Evolutionary conservation across 352 stramenopile genomes (phyloP).

Genomic region (Discostella stelligera): DNA sequence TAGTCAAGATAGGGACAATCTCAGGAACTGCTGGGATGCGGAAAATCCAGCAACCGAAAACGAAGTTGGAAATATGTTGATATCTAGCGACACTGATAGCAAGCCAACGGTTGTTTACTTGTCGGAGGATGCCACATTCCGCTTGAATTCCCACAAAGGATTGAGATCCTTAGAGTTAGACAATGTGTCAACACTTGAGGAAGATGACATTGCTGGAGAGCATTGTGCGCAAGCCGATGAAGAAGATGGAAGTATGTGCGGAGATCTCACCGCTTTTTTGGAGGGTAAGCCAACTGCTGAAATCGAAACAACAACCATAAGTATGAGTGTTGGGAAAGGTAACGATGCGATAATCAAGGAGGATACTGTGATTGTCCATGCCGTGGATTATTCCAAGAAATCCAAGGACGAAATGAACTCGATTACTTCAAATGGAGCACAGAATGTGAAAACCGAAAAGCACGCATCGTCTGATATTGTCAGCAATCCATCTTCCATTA

Average conservation of each 20-base stretch:
- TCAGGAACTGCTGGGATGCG: too few relatives aligned
- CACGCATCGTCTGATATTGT: background rate
- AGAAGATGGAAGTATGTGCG: background rate
- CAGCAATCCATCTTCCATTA: too few relatives aligned
- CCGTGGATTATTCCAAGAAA: background rate
- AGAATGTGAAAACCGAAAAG: background rate
- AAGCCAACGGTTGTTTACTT: conserved; percentile 10
- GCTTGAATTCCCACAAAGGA: background rate
- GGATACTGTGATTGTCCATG: background rate
- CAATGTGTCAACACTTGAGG: conserved; percentile 15
- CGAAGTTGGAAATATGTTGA: too few relatives aligned
- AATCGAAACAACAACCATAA: background rate
- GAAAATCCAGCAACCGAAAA: too few relatives aligned
- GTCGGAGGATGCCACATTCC: background rate
- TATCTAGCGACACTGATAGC: conserved; percentile 2
- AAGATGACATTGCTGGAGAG: background rate
- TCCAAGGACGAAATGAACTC: background rate
- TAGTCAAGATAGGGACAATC: background rate
- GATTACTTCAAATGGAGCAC: background rate
- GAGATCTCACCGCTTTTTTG: background rate
- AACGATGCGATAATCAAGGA: background rate
- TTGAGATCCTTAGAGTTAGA: conserved; percentile 2
- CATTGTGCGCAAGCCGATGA: background rate
- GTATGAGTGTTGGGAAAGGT: background rate
- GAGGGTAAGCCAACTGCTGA: conserved; percentile 2